Conservation (phyloP, 768 basidiomycete species). For the Termitomyces sp. region DNA sequence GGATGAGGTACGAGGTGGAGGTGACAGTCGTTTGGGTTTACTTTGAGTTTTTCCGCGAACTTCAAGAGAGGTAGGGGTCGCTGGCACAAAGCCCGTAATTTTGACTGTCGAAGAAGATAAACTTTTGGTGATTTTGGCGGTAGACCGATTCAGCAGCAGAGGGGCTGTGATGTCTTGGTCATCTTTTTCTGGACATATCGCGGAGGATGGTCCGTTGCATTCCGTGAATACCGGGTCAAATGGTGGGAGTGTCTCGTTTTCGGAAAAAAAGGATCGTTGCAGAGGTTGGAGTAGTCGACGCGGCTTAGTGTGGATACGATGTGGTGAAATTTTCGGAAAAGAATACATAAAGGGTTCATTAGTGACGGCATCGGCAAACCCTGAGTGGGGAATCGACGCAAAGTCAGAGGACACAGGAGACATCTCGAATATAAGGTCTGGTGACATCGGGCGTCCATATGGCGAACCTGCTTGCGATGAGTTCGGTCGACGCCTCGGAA, state of each 20-base stretch:
- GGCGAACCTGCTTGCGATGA: conserved; percentile 21
- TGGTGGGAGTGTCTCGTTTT: not conserved
- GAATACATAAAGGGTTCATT: conserved; percentile 36
- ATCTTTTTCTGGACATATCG: conserved; percentile 2
- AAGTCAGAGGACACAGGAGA: conserved; percentile 35
- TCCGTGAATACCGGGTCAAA: conserved; percentile 4
- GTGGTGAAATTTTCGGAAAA: conserved; percentile 27
- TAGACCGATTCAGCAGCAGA: conserved; percentile 7
- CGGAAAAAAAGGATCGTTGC: conserved; percentile 2
- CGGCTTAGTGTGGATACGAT: conserved; percentile 7
- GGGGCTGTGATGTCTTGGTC: conserved; percentile 2
- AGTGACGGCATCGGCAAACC: conserved; percentile 17
- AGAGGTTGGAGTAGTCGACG: conserved; percentile 8
- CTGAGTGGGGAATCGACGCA: conserved; percentile 15
- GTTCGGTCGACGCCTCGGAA: conserved; percentile 30
- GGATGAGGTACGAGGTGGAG: conserved; percentile 30
- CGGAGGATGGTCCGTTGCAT: not conserved
- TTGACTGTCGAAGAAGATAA: conserved; percentile 21
- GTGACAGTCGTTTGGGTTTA: conserved; percentile 22
- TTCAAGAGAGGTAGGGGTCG: conserved; percentile 17
- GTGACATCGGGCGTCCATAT: conserved; percentile 27
- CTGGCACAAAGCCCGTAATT: conserved; percentile 32
- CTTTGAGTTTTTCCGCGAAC: conserved; percentile 10
- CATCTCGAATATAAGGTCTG: conserved; percentile 52
- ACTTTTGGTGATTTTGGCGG: conserved; percentile 7